phyloP scores from a whole-genome alignment of 257 asterid species.

The Solanum etuberosum region DNA sequence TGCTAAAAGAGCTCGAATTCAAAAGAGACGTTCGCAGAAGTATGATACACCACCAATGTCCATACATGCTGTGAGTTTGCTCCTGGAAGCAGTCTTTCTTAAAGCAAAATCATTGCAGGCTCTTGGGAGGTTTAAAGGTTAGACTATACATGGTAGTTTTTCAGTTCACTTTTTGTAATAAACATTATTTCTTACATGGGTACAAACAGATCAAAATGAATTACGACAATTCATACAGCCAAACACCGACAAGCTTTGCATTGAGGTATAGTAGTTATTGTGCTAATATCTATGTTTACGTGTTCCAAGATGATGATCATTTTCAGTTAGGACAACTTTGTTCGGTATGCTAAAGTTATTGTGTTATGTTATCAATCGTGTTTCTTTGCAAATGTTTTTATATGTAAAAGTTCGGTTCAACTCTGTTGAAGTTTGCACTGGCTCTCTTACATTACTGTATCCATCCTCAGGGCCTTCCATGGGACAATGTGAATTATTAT shows the following conservation, averaged over 20 bases:
- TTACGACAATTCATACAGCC: not conserved
- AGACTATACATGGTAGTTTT: not conserved
- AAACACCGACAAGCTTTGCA: not conserved
- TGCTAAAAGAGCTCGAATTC: constrained; percentile 40
- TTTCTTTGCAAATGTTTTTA: not conserved
- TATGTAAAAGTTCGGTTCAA: not conserved
- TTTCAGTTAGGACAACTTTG: not conserved
- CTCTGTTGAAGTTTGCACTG: not conserved
- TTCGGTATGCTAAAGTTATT: not conserved
- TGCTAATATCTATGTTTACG: not conserved
- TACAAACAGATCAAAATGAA: not conserved
- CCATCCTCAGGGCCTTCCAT: not conserved
- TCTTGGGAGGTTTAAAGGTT: constrained; percentile 84
- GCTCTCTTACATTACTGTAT: not conserved
- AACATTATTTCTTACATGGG: not conserved
- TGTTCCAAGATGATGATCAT: not conserved
- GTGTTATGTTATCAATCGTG: not conserved
- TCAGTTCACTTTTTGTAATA: not conserved
- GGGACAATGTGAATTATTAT: not conserved
- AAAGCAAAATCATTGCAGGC: constrained; percentile 79
- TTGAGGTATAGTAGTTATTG: not conserved
- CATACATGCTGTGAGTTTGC: constrained; percentile 72
- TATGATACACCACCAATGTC: constrained; percentile 63
- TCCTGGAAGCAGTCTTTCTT: constrained; percentile 70
- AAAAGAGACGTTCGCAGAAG: constrained; percentile 40